Evolutionary conservation across 2,329 filamentous ascomycete genomes (phyloP), one percentile per base, ranked within the genome.

Genomic region (Trichoderma asperellum): DNA sequence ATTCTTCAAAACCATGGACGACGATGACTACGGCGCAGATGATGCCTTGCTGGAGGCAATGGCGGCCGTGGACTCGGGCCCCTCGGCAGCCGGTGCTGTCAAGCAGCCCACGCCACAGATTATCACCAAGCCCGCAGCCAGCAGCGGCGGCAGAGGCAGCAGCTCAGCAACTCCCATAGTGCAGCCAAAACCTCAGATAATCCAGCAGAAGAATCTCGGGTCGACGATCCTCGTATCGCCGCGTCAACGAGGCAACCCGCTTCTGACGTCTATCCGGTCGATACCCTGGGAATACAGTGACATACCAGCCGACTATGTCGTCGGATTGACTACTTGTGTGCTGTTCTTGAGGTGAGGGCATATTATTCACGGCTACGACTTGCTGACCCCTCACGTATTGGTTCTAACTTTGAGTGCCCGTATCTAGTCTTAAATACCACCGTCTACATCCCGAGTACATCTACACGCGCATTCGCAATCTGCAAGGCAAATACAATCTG

Each of bases 391-490:
- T 24, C 5, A 5, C 21, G 8, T 2, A 18, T 49, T 10, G 16
- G 24, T 47, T 37, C 68, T 72, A 21, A 73, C 40, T 1, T 11
- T 2, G 21, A 21, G 10, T 35, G 21, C n/a, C 58, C n/a, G n/a
- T 18, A 47, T 4, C 29, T 68, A 86, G 93, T 59, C 87, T 99
- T 67, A 99, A 98, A 80, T 99, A 99, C 80, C 96, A 99, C 80
- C 93, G 95, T 34, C 86, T 99, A 64, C 96, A 99, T 77, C 96
- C 96, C 0, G 96, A 99, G 81, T 99, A 99, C 83, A 93, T 99
- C 75, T 98, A 98, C 83, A 94, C 91, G 29, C 91, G 96, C 69
- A 96, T 99, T 74, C 91, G 92, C 64, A 89, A 90, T 60, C 84
- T 99, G 5, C 92, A 92, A 63, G 92, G 92, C 62, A 93, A 92